Percentiles rank a stretch among this genome's conserved stretches.
Conservation (phyloP, 371 early-diverging fungal species). For the Apophysomyces sp. region DNA sequence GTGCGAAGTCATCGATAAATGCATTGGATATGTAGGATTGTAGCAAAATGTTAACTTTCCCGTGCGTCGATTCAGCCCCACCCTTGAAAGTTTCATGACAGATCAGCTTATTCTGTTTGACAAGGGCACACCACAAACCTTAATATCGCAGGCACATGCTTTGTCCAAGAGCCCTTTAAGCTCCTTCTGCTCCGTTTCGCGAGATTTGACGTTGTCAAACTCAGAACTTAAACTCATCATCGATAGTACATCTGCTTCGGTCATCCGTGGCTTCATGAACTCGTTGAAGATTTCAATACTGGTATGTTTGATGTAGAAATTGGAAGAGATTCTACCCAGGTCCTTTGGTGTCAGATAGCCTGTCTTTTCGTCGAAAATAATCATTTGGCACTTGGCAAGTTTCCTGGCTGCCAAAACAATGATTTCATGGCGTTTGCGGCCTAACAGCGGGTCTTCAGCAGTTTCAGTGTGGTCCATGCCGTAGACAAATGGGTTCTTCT, state of each 20-base stretch:
- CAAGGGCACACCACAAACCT: slow-evolving; percentile 41
- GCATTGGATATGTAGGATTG: slow-evolving; percentile 85
- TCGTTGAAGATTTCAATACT: slow-evolving; percentile 86
- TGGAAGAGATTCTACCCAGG: slow-evolving; percentile 89
- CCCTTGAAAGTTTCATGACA: slow-evolving; percentile 24
- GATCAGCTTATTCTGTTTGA: not conserved
- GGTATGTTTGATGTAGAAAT: slow-evolving; percentile 86
- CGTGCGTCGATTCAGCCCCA: slow-evolving; percentile 69
- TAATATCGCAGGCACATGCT: slow-evolving; percentile 81
- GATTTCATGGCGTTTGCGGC: slow-evolving; percentile 25
- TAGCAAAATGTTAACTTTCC: slow-evolving; percentile 92
- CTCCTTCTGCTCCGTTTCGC: slow-evolving; percentile 86
- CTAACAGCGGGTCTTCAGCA: slow-evolving; percentile 75
- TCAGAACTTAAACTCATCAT: slow-evolving; percentile 90
- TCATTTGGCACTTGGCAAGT: slow-evolving; percentile 91
- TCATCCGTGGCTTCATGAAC: slow-evolving; percentile 72
- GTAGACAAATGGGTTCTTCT: slow-evolving; percentile 90
- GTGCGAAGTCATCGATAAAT: slow-evolving; percentile 85
- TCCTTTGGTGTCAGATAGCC: slow-evolving; percentile 88
- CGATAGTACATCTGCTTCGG: slow-evolving; percentile 87
- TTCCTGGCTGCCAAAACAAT: slow-evolving; percentile 15
- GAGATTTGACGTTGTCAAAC: slow-evolving; percentile 89
- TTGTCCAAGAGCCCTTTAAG: slow-evolving; percentile 68
- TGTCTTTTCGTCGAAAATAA: slow-evolving; percentile 80
- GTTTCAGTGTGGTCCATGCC: slow-evolving; percentile 81